These are phyloP conservation scores for Plasmodium chabaudi DNA, from an alignment of 169 alveolate genomes.

Conservation along the genomic window DNA sequence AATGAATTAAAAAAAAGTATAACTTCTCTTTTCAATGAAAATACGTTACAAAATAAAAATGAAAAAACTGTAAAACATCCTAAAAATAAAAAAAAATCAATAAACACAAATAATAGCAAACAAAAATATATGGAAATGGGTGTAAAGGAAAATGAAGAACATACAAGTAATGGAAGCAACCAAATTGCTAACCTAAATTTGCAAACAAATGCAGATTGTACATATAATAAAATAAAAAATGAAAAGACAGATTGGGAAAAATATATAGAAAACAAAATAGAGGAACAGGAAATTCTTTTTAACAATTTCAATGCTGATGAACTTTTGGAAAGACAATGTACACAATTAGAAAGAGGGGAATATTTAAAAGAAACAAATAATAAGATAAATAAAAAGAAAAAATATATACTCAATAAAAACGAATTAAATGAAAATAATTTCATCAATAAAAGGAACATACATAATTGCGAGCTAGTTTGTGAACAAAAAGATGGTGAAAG, in stretches of 20 bases:
- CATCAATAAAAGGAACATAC: neutral
- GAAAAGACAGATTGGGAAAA: constrained; percentile 7
- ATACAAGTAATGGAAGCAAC: constrained; percentile 6
- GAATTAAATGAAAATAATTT: constrained; percentile 15
- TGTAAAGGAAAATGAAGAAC: too few species aligned
- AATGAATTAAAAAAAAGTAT: constrained; percentile 72
- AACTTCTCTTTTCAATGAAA: constrained; percentile 53
- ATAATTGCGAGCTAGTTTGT: constrained; percentile 12
- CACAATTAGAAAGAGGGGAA: constrained; percentile 19
- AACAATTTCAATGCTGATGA: constrained; percentile 11
- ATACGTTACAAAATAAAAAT: constrained; percentile 18
- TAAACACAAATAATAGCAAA: neutral
- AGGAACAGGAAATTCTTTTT: constrained; percentile 21
- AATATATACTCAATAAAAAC: constrained; percentile 15
- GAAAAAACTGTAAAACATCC: constrained; percentile 2
- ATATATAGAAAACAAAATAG: constrained; percentile 8
- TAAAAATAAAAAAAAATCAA: neutral
- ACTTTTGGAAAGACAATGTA: constrained; percentile 5
- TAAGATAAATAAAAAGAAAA: constrained; percentile 3
- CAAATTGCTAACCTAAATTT: neutral
- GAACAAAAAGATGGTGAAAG: constrained; percentile 36
- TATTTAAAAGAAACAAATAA: constrained; percentile 4
- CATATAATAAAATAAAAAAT: neutral
- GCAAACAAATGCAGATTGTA: constrained; percentile 8
- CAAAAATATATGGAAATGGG: too few species aligned